These are phyloP conservation scores for Xerophyta viscosa DNA, from an alignment of 106 monocot species.

Conservation along the genomic window DNA sequence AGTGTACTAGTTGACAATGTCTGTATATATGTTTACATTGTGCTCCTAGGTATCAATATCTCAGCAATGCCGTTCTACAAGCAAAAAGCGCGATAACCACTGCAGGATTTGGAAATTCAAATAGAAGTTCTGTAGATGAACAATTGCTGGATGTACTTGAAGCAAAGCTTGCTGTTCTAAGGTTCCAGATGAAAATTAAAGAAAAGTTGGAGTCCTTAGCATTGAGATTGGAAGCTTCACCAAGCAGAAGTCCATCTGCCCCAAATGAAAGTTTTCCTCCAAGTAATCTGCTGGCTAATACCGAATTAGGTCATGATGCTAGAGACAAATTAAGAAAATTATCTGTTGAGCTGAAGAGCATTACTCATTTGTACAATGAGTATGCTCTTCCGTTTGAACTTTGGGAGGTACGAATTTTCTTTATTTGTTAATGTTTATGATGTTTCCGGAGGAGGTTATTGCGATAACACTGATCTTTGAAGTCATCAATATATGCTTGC, in stretches of 20 bases:
- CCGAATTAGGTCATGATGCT: conserved; percentile 32
- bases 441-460: too few species aligned
- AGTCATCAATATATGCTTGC: too few species aligned
- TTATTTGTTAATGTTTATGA: too few species aligned
- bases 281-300: conserved; percentile 28
- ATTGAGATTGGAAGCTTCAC: conserved; percentile 26
- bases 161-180: conserved; percentile 86
- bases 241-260: conserved; percentile 19
- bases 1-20: neutral
- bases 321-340: conserved; percentile 73
- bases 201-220: conserved; percentile 63
- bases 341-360: conserved; percentile 73
- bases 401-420: conserved; percentile 70
- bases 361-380: conserved; percentile 97
- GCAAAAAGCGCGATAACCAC: conserved; percentile 67
- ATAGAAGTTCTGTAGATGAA: conserved; percentile 44
- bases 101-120: conserved; percentile 14
- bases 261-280: conserved; percentile 31
- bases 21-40: conserved; percentile 9
- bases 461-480: too few species aligned
- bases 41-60: conserved; percentile 65
- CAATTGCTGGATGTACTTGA: conserved; percentile 82
- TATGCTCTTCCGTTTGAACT: conserved; percentile 92
- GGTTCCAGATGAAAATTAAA: conserved; percentile 90
- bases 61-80: conserved; percentile 90